Evolutionary conservation across 2,329 filamentous ascomycete genomes (phyloP).

Genomic region (Aspergillus spinulosporus): DNA sequence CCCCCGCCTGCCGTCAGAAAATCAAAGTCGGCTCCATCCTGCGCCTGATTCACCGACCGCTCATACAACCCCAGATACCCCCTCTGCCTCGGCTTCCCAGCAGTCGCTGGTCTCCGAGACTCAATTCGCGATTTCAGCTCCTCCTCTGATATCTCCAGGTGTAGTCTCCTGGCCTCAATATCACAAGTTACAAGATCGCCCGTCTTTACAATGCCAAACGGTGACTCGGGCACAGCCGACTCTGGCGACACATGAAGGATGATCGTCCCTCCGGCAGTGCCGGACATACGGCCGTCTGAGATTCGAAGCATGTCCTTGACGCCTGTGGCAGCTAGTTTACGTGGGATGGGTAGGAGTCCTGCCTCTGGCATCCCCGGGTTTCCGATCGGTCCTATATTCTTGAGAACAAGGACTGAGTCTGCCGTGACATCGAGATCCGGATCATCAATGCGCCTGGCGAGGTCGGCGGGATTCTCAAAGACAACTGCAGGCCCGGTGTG

Average conservation of each 20-base stretch:
- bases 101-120: conserved; percentile 4
- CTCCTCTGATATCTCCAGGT: conserved; percentile 44
- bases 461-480: conserved; percentile 50
- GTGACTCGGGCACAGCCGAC: conserved; percentile 48
- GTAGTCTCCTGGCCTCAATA: conserved; percentile 44
- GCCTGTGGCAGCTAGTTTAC: conserved; percentile 49
- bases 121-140: conserved; percentile 44
- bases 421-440: conserved; percentile 46
- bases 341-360: conserved; percentile 53
- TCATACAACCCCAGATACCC: conserved; percentile 46
- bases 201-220: conserved; percentile 50
- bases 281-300: conserved; percentile 57
- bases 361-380: conserved; percentile 57
- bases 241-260: conserved; percentile 57
- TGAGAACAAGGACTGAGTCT: conserved; percentile 50
- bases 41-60: conserved; percentile 45
- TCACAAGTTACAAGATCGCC: conserved; percentile 53
- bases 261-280: conserved; percentile 58
- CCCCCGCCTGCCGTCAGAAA: conserved; percentile 34
- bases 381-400: conserved; percentile 53
- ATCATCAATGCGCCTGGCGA: conserved; percentile 50
- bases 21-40: conserved; percentile 45
- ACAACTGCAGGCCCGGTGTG: conserved; percentile 51
- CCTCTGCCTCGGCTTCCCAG: conserved; percentile 27
- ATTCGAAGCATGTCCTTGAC: conserved; percentile 56